Base-by-base conservation (phyloP, 192 early-diverging fungal species). In the Podila clonocystis region DNA sequence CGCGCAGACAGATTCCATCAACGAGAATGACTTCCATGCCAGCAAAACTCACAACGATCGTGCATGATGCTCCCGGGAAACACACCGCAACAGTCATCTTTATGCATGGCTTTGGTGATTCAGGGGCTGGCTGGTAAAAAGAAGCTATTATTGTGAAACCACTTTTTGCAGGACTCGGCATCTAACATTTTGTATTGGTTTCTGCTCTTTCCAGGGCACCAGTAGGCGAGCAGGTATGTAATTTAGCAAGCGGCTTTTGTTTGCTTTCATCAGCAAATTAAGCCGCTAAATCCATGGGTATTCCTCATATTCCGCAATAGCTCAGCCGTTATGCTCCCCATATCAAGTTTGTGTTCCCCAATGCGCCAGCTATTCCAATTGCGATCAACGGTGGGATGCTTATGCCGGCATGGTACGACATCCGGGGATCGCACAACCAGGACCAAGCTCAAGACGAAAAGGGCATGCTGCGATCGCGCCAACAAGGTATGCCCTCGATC, bases 371-470 rank as follows among this genome's bases (percentile, higher is more conserved):
- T 22, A 79, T 85, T 58, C 88, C 90, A 9, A 88, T 94, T 28
- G 88, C 97, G n/a, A 58, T 96, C 58, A 98, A 98, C 79, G 83
- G 82, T 30, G 96, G 96, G 7, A 89, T 91, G 75, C 61, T 75
- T 17, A 96, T 97, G 91, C 96, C 96, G 11, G 91, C 88, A n/a
- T 98, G 96, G 96, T 98, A 94, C 82, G 95, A 97, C 69, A 91
- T 97, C 64, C 72, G 64, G 15, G 73, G 87, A 50, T 63, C 80
- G 11, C 76, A 85, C 17, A 79, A 88, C 9, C 70, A 80, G 28
- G 68, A 82, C 15, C 11, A 45, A 45, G 13, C 12, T 60, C 92
- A 94, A 68, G 95, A 98, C 83, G 87, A 92, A 67, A 70, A 73
- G 22, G 95, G 95, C 3, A 86, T 96, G 89, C 68, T 90, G 20